Conservation (phyloP, 129 eudicot species). For the Glebionis coronaria region DNA sequence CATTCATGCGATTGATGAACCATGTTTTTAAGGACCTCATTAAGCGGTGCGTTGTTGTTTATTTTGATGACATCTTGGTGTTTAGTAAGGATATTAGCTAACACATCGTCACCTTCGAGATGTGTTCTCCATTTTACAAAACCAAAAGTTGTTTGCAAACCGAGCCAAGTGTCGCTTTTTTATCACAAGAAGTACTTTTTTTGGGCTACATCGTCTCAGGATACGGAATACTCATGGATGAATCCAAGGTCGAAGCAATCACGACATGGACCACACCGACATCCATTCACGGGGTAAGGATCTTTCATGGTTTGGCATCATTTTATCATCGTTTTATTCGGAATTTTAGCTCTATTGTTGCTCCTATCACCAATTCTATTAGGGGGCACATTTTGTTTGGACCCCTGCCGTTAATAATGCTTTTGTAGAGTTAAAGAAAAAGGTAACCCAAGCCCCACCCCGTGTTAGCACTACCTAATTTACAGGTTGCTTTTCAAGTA, state of each 20-base stretch:
- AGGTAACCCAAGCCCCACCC: not conserved
- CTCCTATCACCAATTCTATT: not conserved
- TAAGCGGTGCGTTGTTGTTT: too few species aligned
- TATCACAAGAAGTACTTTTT: not conserved
- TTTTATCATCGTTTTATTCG: not conserved
- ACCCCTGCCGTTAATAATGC: not conserved
- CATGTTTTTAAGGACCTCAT: not conserved
- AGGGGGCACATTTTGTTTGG: conserved; percentile 14
- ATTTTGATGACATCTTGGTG: too few species aligned
- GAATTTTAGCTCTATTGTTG: not conserved
- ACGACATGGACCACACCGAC: not conserved
- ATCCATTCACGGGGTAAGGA: not conserved
- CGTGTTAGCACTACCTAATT: not conserved
- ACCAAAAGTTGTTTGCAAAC: not conserved
- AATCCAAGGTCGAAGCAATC: not conserved
- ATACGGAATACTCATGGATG: not conserved
- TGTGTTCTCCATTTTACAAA: not conserved
- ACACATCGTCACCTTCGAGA: too few species aligned
- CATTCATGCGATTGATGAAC: not conserved
- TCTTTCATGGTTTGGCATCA: not conserved
- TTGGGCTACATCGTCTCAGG: not conserved
- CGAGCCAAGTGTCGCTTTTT: not conserved
- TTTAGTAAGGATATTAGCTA: too few species aligned
- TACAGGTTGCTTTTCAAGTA: not conserved
- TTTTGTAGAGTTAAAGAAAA: not conserved